phyloP scores from a whole-genome alignment of 495 filamentous ascomycete genomes.

The Hyaloscypha hepaticicola region DNA sequence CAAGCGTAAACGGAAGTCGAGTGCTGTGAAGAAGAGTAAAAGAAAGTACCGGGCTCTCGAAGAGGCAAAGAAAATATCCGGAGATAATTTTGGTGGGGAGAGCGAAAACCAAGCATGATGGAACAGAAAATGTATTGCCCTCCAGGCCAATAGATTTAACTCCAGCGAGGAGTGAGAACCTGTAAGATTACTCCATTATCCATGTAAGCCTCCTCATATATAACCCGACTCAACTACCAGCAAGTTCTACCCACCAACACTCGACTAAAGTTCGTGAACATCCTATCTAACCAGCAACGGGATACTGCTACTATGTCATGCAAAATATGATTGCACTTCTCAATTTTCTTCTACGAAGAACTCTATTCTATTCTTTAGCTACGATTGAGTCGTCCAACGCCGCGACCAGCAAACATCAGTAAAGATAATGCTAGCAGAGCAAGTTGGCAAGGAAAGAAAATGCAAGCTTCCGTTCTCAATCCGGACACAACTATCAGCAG shows the following conservation, averaged over 20 bases:
- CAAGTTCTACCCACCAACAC: too few species aligned
- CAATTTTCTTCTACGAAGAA: too few species aligned
- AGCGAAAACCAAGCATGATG: background rate
- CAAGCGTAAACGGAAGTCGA: conserved; percentile 48
- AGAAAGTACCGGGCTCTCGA: conserved; percentile 50
- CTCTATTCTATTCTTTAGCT: too few species aligned
- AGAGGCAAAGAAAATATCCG: conserved; percentile 36
- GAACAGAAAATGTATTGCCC: background rate
- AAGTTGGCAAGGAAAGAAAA: background rate
- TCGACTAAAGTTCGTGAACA: too few species aligned
- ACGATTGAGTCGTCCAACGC: too few species aligned
- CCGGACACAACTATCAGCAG: background rate
- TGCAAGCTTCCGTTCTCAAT: background rate
- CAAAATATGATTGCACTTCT: too few species aligned
- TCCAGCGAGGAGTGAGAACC: too few species aligned
- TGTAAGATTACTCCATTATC: too few species aligned
- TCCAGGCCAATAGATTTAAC: background rate
- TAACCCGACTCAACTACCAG: too few species aligned
- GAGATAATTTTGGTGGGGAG: conserved; percentile 1
- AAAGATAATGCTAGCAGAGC: background rate
- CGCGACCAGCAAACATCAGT: background rate
- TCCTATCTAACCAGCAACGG: too few species aligned
- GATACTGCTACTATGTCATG: too few species aligned
- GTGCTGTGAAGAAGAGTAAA: conserved; percentile 48
- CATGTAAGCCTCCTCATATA: too few species aligned